Percentiles rank a stretch among this genome's conserved stretches.
These are phyloP conservation scores for Cryptomeria japonica DNA, from an alignment of 75 land plant species.

Conservation along the genomic window DNA sequence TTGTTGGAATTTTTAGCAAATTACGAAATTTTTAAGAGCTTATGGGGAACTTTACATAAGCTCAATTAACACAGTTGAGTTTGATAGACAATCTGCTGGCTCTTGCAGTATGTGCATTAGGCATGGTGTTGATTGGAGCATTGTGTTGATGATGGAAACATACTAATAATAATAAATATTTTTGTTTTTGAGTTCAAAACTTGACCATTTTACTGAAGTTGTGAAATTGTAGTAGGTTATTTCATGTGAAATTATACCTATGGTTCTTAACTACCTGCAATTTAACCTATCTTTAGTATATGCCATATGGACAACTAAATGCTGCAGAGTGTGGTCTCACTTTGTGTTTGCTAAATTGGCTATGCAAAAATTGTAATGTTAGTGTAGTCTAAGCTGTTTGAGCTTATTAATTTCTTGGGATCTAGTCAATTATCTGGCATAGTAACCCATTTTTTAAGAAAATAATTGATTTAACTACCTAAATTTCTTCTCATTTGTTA, in stretches of 20 bases:
- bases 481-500: conserved; percentile 1
- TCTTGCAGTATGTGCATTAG: no score
- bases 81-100: no score
- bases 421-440: conserved; percentile 8
- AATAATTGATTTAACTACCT: background rate
- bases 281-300: background rate
- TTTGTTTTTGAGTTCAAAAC: background rate
- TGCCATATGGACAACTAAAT: background rate
- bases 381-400: background rate
- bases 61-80: no score
- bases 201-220: background rate
- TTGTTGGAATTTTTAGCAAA: no score
- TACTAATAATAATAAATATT: background rate
- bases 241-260: background rate
- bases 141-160: background rate
- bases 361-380: background rate
- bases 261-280: background rate
- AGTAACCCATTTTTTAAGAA: background rate
- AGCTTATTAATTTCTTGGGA: conserved; percentile 1
- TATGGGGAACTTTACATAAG: no score
- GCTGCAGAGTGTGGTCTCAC: background rate
- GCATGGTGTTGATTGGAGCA: no score
- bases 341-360: background rate
- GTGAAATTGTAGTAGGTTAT: background rate
- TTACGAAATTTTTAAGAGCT: no score